phyloP scores from a whole-genome alignment of 805 yeast species.

The Cyberlindnera amylophila region DNA sequence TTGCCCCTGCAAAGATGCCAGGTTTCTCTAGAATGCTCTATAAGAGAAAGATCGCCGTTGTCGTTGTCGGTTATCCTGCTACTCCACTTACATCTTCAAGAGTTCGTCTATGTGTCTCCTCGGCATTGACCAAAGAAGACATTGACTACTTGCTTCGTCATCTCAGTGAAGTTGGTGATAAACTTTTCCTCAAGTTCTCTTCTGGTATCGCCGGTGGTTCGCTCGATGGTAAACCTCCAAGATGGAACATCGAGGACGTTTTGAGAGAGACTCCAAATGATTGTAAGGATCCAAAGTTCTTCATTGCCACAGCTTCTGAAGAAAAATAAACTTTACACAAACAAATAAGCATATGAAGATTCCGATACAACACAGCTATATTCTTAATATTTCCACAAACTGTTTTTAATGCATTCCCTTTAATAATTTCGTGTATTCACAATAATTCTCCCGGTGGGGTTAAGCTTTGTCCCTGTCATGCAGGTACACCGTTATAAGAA shows the following conservation, averaged over 20 bases:
- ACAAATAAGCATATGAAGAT: background rate
- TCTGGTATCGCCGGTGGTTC: conserved; percentile 70
- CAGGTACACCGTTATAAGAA: no score
- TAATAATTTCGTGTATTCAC: background rate
- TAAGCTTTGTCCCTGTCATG: no score
- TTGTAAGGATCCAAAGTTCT: conserved; percentile 38
- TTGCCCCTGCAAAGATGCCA: conserved; percentile 93
- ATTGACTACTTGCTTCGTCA: conserved; percentile 73
- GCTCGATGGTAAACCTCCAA: conserved; percentile 60
- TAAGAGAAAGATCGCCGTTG: conserved; percentile 82
- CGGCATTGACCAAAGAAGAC: conserved; percentile 92
- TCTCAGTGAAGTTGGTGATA: conserved; percentile 76
- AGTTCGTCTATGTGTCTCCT: conserved; percentile 87
- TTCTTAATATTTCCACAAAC: no score
- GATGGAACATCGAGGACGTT: conserved; percentile 79
- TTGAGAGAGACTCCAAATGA: conserved; percentile 69
- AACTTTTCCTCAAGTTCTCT: conserved; percentile 67
- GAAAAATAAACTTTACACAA: background rate
- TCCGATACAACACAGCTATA: background rate
- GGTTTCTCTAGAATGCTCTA: conserved; percentile 81
- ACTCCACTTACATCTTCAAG: conserved; percentile 88
- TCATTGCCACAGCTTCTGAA: conserved; percentile 23
- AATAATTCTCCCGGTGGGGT: no score
- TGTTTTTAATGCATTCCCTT: background rate
- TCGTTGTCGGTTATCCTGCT: conserved; percentile 96